phyloP scores from a whole-genome alignment of 257 asterid species.

The Gentiana dahurica region DNA sequence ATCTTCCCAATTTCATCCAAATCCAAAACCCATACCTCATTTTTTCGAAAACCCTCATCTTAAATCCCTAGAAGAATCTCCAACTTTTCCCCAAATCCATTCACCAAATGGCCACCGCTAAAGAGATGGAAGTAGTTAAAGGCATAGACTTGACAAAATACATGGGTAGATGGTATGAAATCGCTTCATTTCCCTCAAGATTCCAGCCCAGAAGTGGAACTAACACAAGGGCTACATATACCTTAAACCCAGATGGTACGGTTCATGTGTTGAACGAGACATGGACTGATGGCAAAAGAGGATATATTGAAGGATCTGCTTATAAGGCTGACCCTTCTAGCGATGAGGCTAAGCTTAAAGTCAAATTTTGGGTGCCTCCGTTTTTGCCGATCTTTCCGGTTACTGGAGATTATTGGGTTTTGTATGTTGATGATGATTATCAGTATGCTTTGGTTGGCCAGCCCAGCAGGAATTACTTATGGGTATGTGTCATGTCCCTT shows the following conservation, averaged over 20 bases:
- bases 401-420: slow-evolving; percentile 30
- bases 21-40: too few relatives aligned
- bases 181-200: slow-evolving; percentile 68
- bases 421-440: slow-evolving; percentile 20
- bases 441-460: slow-evolving; percentile 51
- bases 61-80: neutral
- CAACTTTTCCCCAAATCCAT: neutral
- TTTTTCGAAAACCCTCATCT: neutral
- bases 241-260: slow-evolving; percentile 54
- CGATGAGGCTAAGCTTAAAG: slow-evolving; percentile 32
- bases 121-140: slow-evolving; percentile 58
- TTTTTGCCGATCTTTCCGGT: slow-evolving; percentile 31
- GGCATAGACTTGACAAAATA: slow-evolving; percentile 46
- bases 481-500: slow-evolving; percentile 40
- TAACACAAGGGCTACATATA: slow-evolving; percentile 78
- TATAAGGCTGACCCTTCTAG: slow-evolving; percentile 53
- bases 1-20: too few relatives aligned
- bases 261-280: slow-evolving; percentile 73
- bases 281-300: slow-evolving; percentile 66
- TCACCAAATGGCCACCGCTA: slow-evolving; percentile 26
- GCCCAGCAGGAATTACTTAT: slow-evolving; percentile 51
- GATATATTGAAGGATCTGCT: slow-evolving; percentile 56
- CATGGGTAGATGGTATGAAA: slow-evolving; percentile 95
- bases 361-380: slow-evolving; percentile 30
- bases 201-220: slow-evolving; percentile 54